Evolutionary conservation across 768 basidiomycete species (phyloP).

Genomic region (Scleroderma citrinum): DNA sequence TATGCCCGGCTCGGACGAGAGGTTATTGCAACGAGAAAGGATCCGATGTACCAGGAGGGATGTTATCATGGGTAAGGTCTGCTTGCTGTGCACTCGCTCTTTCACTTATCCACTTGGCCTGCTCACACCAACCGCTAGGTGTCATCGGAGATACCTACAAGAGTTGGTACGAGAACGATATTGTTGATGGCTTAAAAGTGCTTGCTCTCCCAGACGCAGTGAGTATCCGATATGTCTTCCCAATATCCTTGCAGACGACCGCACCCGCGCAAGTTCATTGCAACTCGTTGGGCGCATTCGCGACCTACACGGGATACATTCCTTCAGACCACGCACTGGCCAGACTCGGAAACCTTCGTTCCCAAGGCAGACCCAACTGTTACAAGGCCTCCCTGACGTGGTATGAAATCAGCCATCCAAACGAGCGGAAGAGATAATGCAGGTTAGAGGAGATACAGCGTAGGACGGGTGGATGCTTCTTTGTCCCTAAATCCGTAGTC

Average conservation of each 20-base stretch:
- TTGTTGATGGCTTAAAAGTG: slow-evolving; percentile 46
- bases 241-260: slow-evolving; percentile 19
- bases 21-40: slow-evolving; percentile 72
- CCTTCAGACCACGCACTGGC: too few species aligned
- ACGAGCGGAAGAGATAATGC: too few species aligned
- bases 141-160: slow-evolving; percentile 43
- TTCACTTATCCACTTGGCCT: too few species aligned
- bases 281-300: slow-evolving; percentile 12
- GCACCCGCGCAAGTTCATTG: slow-evolving; percentile 5
- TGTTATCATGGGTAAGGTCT: slow-evolving; percentile 74
- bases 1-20: slow-evolving; percentile 69
- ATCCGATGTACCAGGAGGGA: slow-evolving; percentile 61
- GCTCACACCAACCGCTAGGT: slow-evolving; percentile 34
- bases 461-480: too few species aligned
- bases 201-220: slow-evolving; percentile 32
- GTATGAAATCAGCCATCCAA: too few species aligned
- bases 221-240: slow-evolving; percentile 45
- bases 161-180: slow-evolving; percentile 57
- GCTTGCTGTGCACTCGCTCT: neutral
- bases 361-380: too few species aligned
- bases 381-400: too few species aligned
- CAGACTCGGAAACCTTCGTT: too few species aligned
- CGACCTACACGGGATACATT: slow-evolving; percentile 49
- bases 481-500: too few species aligned
- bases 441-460: too few species aligned